phyloP scores from a whole-genome alignment of 2,329 filamentous ascomycete genomes.

The Elsinoe australis region DNA sequence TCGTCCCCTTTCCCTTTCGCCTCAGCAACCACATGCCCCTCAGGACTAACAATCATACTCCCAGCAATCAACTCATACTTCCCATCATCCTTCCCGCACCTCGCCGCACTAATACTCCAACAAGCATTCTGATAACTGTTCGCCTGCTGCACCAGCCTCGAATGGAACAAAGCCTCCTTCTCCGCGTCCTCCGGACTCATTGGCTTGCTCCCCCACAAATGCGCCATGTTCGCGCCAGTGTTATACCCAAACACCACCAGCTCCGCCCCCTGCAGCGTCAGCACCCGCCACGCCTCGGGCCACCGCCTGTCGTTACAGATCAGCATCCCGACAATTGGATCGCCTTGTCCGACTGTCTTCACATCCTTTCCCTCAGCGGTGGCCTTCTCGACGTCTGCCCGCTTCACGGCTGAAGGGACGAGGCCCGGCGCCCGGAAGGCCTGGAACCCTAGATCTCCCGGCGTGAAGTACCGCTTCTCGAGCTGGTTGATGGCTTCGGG shows the following conservation, averaged over 20 bases:
- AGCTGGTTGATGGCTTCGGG: slow-evolving; percentile 47
- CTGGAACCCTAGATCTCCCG: slow-evolving; percentile 47
- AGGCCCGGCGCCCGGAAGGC: slow-evolving; percentile 47
- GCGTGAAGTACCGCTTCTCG: slow-evolving; percentile 49
- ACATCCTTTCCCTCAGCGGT: not conserved
- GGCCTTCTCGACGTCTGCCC: slow-evolving; percentile 25
- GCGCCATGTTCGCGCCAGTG: slow-evolving; percentile 42
- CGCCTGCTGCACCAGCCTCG: slow-evolving; percentile 45
- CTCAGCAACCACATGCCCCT: slow-evolving; percentile 46
- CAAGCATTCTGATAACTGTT: slow-evolving; percentile 49
- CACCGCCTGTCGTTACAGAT: slow-evolving; percentile 51
- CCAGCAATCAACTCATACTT: slow-evolving; percentile 44
- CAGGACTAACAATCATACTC: slow-evolving; percentile 42
- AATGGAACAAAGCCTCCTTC: slow-evolving; percentile 45
- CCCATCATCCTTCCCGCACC: slow-evolving; percentile 47
- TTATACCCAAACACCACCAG: slow-evolving; percentile 46
- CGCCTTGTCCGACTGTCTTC: slow-evolving; percentile 32
- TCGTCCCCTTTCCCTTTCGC: slow-evolving; percentile 44
- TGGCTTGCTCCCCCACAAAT: slow-evolving; percentile 38
- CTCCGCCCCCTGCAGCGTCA: slow-evolving; percentile 46
- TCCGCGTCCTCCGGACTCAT: slow-evolving; percentile 42
- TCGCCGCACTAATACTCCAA: slow-evolving; percentile 44
- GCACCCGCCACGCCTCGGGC: slow-evolving; percentile 47
- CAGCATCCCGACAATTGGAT: slow-evolving; percentile 49
- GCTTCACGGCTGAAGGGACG: slow-evolving; percentile 33